Conservation (phyloP, 495 filamentous ascomycete genomes). For the Viridothelium virens region DNA sequence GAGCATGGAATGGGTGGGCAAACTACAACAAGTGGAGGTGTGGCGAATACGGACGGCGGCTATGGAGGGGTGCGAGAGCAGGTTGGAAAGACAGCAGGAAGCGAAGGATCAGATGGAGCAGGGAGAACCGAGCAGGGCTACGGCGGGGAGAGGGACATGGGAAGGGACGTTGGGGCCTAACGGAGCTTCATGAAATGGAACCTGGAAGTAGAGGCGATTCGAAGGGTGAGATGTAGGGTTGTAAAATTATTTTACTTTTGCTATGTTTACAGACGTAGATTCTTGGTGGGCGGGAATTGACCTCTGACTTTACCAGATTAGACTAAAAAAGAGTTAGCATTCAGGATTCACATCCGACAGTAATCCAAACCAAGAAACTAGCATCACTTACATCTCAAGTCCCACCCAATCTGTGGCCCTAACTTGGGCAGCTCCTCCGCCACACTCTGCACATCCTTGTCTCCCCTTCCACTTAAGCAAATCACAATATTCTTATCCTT, state of each 20-base stretch:
- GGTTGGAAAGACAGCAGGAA: conserved; percentile 27
- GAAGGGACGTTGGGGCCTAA: conserved; percentile 50
- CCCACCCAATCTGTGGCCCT: conserved; percentile 92
- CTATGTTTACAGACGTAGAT: not conserved
- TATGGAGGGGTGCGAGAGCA: conserved; percentile 20
- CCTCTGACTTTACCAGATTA: not conserved
- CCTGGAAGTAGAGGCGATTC: too few species aligned
- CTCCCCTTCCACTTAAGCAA: conserved; percentile 83
- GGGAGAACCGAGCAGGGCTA: conserved; percentile 53
- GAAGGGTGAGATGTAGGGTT: not conserved
- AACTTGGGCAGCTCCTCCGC: conserved; percentile 85
- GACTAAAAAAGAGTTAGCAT: not conserved
- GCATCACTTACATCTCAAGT: conserved; percentile 57
- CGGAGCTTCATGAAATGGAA: not conserved
- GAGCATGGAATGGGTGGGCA: conserved; percentile 48
- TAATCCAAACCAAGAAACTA: not conserved
- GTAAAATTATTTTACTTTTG: not conserved
- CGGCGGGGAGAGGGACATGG: conserved; percentile 38
- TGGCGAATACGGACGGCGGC: conserved; percentile 19
- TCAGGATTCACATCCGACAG: not conserved
- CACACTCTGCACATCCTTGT: conserved; percentile 98
- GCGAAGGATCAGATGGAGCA: conserved; percentile 24
- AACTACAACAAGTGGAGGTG: conserved; percentile 23
- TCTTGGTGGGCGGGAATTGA: not conserved
- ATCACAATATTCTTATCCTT: conserved; percentile 90